A percentile compares a stretch with the other conserved stretches of the same genome.
These are phyloP conservation scores for Phytophthora nicotianae DNA, from an alignment of 352 stramenopile species.

Conservation along the genomic window DNA sequence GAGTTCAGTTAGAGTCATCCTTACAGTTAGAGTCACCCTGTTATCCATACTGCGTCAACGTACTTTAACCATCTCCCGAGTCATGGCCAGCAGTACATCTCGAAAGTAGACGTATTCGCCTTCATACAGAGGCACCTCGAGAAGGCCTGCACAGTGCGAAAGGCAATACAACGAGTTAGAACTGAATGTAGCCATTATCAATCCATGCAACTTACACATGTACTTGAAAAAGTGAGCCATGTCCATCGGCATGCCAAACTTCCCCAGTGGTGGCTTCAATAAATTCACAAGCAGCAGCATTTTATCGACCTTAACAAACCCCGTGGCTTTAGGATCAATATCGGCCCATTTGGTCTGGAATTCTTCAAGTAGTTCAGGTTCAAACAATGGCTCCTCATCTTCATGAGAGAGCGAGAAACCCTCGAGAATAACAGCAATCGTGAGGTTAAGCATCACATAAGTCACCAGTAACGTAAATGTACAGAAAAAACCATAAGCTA, in stretches of 20 bases:
- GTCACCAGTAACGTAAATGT: constrained; percentile 93
- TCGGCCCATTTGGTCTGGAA: constrained; percentile 90
- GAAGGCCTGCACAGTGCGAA: constrained; percentile 46
- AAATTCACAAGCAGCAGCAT: constrained; percentile 78
- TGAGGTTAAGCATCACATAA: constrained; percentile 95
- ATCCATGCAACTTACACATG: constrained; percentile 46
- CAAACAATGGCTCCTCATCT: constrained; percentile 90
- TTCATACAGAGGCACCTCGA: constrained; percentile 86
- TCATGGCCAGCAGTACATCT: constrained; percentile 85
- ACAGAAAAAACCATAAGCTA: constrained; percentile 78
- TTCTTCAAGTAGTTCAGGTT: constrained; percentile 85
- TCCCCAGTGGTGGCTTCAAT: constrained; percentile 80
- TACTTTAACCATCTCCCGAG: constrained; percentile 82
- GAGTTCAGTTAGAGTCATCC: background rate
- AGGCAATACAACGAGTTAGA: constrained; percentile 1
- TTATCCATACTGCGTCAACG: constrained; percentile 9
- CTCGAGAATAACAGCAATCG: constrained; percentile 94
- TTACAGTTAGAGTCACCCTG: background rate
- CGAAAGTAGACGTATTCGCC: constrained; percentile 86
- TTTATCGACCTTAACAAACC: constrained; percentile 80
- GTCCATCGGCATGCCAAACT: constrained; percentile 43
- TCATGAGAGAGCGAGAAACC: constrained; percentile 87
- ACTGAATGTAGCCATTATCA: background rate
- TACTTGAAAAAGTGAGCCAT: constrained; percentile 61
- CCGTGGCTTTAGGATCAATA: constrained; percentile 88